Percentiles rank a stretch among this genome's conserved stretches.
These are phyloP conservation scores for Cadophora malorum DNA, from an alignment of 2,329 filamentous ascomycete species.

Conservation along the genomic window DNA sequence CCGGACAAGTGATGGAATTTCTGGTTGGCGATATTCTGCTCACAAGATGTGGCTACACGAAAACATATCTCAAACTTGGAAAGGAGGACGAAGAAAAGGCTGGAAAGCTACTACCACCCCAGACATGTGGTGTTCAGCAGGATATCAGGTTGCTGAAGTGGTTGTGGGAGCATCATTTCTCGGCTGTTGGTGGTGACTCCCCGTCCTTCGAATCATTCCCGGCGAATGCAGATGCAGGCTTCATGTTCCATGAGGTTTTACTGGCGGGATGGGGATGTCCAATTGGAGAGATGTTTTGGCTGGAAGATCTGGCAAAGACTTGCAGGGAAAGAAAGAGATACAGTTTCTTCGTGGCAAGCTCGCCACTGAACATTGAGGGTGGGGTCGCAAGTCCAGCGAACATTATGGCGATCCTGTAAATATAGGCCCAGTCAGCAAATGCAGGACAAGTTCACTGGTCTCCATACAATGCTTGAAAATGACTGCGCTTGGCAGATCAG, in stretches of 20 bases:
- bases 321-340: slow-evolving; percentile 50
- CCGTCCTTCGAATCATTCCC: slow-evolving; percentile 49
- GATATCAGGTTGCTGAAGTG: slow-evolving; percentile 46
- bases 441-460: too few relatives aligned
- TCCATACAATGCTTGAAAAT: too few relatives aligned
- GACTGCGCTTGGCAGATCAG: too few relatives aligned
- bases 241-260: slow-evolving; percentile 47
- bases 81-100: slow-evolving; percentile 33
- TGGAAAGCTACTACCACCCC: not conserved
- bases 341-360: slow-evolving; percentile 53
- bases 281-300: slow-evolving; percentile 54
- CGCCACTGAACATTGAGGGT: too few relatives aligned
- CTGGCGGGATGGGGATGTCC: slow-evolving; percentile 57
- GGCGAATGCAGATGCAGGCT: not conserved
- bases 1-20: too few relatives aligned
- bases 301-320: slow-evolving; percentile 47
- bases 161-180: slow-evolving; percentile 53
- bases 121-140: slow-evolving; percentile 45
- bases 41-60: too few relatives aligned
- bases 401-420: too few relatives aligned
- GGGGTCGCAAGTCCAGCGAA: too few relatives aligned
- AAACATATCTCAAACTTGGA: too few relatives aligned
- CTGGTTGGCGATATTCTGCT: too few relatives aligned
- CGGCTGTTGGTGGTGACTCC: slow-evolving; percentile 51
- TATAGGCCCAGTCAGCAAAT: too few relatives aligned